Evolutionary conservation across 2,329 filamentous ascomycete genomes (phyloP).

Genomic region (Ampelomyces quisqualis): DNA sequence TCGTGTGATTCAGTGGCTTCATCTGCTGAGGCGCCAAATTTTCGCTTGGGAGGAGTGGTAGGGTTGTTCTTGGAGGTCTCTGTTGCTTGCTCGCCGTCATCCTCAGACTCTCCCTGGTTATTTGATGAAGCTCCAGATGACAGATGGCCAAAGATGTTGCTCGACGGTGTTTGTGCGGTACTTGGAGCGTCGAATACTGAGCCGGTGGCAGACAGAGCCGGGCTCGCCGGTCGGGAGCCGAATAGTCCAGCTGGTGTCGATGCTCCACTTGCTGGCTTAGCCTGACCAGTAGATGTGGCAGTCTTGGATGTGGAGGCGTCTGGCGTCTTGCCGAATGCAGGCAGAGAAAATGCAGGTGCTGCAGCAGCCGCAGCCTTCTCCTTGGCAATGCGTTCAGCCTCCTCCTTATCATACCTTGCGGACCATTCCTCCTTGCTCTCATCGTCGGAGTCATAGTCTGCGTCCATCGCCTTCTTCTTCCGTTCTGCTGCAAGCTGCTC

Average conservation of each 20-base stretch:
- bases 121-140: conserved; percentile 36
- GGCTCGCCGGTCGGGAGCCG: conserved; percentile 29
- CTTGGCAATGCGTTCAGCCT: conserved; percentile 32
- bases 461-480: conserved; percentile 39
- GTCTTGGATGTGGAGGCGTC: conserved; percentile 8
- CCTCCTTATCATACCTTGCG: conserved; percentile 32
- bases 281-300: conserved; percentile 18
- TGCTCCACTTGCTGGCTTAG: conserved; percentile 24
- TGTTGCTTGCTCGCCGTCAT: conserved; percentile 15
- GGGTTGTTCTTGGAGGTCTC: conserved; percentile 19
- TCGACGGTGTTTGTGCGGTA: conserved; percentile 20
- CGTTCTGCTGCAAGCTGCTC: conserved; percentile 38
- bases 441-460: conserved; percentile 42
- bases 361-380: conserved; percentile 27
- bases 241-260: conserved; percentile 30
- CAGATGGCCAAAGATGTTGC: conserved; percentile 40
- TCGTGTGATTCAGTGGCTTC: conserved; percentile 28
- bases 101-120: conserved; percentile 34
- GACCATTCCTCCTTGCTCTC: conserved; percentile 40
- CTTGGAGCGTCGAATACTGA: conserved; percentile 36
- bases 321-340: conserved; percentile 10
- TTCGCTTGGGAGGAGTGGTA: conserved; percentile 27
- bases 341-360: conserved; percentile 23
- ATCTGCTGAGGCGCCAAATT: conserved; percentile 24
- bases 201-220: conserved; percentile 34